Percentiles rank a stretch among this genome's conserved stretches.
Conservation (phyloP, 257 asterid species). For the Solanum dulcamara region DNA sequence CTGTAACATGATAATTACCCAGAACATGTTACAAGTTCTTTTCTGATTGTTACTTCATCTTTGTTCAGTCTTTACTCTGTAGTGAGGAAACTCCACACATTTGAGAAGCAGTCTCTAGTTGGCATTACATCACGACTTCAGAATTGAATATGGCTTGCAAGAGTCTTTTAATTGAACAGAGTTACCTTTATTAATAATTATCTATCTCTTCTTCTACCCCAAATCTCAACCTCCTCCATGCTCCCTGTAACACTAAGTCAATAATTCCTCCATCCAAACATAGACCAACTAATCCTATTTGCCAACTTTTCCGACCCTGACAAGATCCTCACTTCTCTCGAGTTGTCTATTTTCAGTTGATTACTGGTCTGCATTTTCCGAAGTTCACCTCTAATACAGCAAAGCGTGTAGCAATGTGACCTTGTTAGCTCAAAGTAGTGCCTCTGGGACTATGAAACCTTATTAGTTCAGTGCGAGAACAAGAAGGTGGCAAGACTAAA, state of each 20-base stretch:
- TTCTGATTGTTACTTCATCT: background rate
- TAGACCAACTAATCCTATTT: background rate
- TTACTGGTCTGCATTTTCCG: background rate
- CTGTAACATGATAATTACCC: background rate
- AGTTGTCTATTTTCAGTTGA: background rate
- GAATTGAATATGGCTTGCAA: background rate
- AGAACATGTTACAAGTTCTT: background rate
- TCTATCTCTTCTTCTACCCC: background rate
- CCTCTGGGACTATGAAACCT: background rate
- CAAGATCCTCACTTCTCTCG: background rate
- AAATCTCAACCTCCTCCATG: background rate
- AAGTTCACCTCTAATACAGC: background rate
- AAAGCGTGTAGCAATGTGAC: background rate
- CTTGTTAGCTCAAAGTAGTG: background rate
- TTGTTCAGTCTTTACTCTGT: background rate
- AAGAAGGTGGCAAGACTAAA: background rate
- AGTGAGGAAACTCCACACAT: background rate
- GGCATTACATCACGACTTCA: background rate
- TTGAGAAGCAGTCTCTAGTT: background rate
- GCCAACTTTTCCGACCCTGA: background rate
- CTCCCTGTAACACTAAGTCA: background rate
- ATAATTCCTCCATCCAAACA: background rate
- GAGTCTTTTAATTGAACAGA: background rate
- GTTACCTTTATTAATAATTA: background rate
- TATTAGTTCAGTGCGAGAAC: background rate